Evolutionary conservation across 106 monocot species (phyloP).

Genomic region (Iris macrosiphon): DNA sequence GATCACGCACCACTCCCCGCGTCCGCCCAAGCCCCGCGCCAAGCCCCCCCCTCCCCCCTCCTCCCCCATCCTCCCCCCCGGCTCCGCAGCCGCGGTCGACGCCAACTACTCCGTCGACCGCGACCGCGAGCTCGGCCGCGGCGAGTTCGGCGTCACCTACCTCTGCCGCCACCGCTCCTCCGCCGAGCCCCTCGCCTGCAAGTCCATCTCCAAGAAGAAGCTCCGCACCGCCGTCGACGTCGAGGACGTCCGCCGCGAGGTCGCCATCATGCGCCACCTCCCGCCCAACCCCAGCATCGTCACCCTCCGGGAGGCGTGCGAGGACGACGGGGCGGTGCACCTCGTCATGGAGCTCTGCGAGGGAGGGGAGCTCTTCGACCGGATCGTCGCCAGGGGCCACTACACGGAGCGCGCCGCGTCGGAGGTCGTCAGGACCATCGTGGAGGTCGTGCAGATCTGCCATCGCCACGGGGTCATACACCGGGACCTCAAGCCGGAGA

Average conservation of each 20-base stretch:
- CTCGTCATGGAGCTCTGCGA: constrained; percentile 99
- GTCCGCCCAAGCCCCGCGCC: constrained; percentile 7
- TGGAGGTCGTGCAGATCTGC: constrained; percentile 98
- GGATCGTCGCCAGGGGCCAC: constrained; percentile 94
- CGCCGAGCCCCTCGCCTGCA: constrained; percentile 81
- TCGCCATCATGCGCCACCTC: constrained; percentile 96
- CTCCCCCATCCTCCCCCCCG: constrained; percentile 17
- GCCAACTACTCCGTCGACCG: constrained; percentile 19
- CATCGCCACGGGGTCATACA: constrained; percentile 75
- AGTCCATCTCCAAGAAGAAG: constrained; percentile 98
- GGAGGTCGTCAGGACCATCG: constrained; percentile 65
- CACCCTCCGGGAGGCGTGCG: constrained; percentile 72
- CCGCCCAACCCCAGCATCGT: constrained; percentile 70
- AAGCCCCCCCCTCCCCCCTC: constrained; percentile 16
- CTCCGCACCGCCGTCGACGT: constrained; percentile 90
- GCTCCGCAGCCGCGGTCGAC: constrained; percentile 6
- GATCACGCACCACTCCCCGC: constrained; percentile 42
- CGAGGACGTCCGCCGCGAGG: constrained; percentile 95
- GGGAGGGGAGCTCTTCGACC: constrained; percentile 95
- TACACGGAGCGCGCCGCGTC: constrained; percentile 94
- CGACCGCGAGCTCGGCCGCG: constrained; percentile 21
- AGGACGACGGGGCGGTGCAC: constrained; percentile 93
- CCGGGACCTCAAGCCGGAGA: constrained; percentile 81
- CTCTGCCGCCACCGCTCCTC: constrained; percentile 76
- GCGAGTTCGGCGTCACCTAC: constrained; percentile 85